Conservation (phyloP, 805 yeast genomes). For the Huiozyma sinensis region DNA sequence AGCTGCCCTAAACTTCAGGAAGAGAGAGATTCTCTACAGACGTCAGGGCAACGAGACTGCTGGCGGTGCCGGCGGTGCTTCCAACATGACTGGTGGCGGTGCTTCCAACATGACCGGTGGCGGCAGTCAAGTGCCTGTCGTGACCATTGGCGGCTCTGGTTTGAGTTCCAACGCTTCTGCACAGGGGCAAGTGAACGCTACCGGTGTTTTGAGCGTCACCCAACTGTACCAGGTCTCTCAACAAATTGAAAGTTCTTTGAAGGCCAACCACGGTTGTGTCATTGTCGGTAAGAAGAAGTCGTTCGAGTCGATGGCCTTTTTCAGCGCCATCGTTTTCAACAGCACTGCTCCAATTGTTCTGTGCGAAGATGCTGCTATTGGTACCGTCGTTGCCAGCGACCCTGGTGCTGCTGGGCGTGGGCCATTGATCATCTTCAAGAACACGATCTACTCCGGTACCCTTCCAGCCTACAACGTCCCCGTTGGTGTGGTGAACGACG, state of each 20-base stretch:
- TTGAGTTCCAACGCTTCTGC: conserved; percentile 6
- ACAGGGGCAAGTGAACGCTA: conserved; percentile 11
- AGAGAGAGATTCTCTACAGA: background rate
- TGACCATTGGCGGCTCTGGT: conserved; percentile 5
- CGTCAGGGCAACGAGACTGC: background rate
- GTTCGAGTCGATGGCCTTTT: conserved; percentile 21
- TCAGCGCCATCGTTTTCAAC: conserved; percentile 13
- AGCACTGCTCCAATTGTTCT: conserved; percentile 18
- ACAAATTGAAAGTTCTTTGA: background rate
- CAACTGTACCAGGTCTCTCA: conserved; percentile 10
- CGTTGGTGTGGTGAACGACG: conserved; percentile 17
- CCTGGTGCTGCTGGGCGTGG: conserved; percentile 16
- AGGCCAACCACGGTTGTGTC: conserved; percentile 13
- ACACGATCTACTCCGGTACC: conserved; percentile 21
- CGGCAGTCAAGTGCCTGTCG: conserved; percentile 8
- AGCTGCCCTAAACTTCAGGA: background rate
- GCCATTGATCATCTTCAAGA: conserved; percentile 15
- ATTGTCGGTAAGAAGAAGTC: conserved; percentile 16
- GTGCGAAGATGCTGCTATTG: conserved; percentile 10
- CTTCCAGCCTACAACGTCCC: conserved; percentile 21
- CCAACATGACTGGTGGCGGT: conserved; percentile 3
- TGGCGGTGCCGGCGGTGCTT: background rate
- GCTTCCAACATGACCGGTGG: conserved; percentile 3
- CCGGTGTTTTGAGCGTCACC: conserved; percentile 17
- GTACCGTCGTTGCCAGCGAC: conserved; percentile 14